These are phyloP conservation scores for Boeremia exigua DNA, from an alignment of 2,329 filamentous ascomycete species.

Conservation along the genomic window DNA sequence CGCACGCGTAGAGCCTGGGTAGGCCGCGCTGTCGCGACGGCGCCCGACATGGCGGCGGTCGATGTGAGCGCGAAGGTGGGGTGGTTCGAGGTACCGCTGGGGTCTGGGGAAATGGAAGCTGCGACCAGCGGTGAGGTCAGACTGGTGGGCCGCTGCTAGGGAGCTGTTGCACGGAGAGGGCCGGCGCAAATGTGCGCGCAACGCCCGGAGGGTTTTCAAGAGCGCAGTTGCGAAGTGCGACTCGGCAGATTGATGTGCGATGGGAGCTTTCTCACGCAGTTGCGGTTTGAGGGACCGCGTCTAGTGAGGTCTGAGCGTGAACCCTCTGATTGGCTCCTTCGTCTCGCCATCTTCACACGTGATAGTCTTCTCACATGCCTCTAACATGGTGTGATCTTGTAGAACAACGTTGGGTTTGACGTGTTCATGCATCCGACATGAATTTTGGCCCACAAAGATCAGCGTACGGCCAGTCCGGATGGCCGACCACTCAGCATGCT, in stretches of 20 bases:
- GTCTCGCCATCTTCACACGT: slow-evolving; percentile 10
- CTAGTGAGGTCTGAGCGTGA: slow-evolving; percentile 6
- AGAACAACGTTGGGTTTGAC: no score
- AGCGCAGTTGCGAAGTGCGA: slow-evolving; percentile 4
- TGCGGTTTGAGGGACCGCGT: slow-evolving; percentile 12
- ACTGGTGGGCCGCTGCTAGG: neutral
- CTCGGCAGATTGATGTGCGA: neutral
- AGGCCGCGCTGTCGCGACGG: slow-evolving; percentile 42
- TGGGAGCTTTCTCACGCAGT: slow-evolving; percentile 10
- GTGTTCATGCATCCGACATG: no score
- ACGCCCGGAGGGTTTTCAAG: slow-evolving; percentile 10
- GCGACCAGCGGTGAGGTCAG: slow-evolving; percentile 16
- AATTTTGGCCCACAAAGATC: no score
- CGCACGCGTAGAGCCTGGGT: slow-evolving; percentile 52
- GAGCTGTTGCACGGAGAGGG: slow-evolving; percentile 2
- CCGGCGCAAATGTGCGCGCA: slow-evolving; percentile 17
- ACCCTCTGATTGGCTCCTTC: neutral
- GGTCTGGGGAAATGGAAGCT: slow-evolving; percentile 18
- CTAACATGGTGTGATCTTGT: neutral
- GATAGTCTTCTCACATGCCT: neutral
- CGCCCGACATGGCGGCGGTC: slow-evolving; percentile 39
- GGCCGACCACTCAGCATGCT: no score
- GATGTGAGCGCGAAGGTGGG: slow-evolving; percentile 3
- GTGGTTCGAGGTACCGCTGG: slow-evolving; percentile 9
- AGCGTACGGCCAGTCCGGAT: no score